These are phyloP conservation scores for Microsporum ferrugineum DNA, from an alignment of 2,329 filamentous ascomycete species.

Conservation along the genomic window DNA sequence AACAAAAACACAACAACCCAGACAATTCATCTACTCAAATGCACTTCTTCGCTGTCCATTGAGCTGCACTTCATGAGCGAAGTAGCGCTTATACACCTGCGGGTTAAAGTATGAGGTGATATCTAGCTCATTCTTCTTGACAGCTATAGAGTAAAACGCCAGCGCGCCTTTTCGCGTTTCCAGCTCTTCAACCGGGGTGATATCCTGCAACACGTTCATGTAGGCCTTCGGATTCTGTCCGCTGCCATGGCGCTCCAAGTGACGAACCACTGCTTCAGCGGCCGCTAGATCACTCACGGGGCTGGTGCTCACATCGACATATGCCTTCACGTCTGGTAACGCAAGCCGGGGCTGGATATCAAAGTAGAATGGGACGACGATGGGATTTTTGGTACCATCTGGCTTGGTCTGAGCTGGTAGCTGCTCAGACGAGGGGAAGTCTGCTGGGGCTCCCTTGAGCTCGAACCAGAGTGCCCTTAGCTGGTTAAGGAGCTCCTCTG, in stretches of 20 bases:
- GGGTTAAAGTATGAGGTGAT: not conserved
- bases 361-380: not conserved
- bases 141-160: not conserved
- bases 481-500: not conserved
- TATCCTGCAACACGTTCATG: not conserved
- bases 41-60: not conserved
- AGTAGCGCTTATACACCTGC: not conserved
- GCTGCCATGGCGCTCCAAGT: not conserved
- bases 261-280: not conserved
- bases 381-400: not conserved
- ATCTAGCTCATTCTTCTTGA: not conserved
- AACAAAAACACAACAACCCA: not conserved
- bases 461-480: not conserved
- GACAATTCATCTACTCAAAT: not conserved
- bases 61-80: not conserved
- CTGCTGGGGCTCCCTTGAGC: not conserved
- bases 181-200: not conserved
- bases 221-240: not conserved
- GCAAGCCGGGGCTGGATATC: not conserved
- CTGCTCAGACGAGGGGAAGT: not conserved
- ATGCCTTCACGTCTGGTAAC: not conserved
- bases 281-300: not conserved
- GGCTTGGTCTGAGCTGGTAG: not conserved
- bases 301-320: not conserved
- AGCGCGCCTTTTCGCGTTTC: not conserved